Evolutionary conservation across 2,329 filamentous ascomycete species (phyloP).

Genomic region (Epichloe baconii): DNA sequence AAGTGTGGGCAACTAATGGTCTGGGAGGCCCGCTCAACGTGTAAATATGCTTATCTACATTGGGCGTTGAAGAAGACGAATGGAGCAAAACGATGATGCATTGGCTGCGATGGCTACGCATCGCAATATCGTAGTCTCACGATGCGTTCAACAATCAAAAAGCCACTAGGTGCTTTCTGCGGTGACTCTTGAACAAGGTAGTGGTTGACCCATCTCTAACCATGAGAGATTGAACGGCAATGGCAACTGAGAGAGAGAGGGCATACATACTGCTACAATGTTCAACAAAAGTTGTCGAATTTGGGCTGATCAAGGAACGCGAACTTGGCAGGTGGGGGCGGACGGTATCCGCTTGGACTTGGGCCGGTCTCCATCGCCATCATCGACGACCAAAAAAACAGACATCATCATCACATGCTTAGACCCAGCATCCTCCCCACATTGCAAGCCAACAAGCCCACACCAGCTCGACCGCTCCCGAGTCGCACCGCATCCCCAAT

Average conservation of each 20-base stretch:
- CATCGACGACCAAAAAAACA: not conserved
- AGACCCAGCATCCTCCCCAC: not conserved
- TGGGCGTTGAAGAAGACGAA: not conserved
- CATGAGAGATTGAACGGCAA: too few species aligned
- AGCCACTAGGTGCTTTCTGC: too few species aligned
- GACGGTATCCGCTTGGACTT: not conserved
- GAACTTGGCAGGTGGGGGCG: not conserved
- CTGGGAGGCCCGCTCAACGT: not conserved
- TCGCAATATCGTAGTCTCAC: not conserved
- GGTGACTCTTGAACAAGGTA: too few species aligned
- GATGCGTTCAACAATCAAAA: not conserved
- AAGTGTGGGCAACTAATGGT: not conserved
- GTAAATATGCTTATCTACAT: not conserved
- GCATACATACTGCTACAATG: too few species aligned
- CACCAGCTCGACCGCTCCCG: conserved; percentile 1
- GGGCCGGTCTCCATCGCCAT: not conserved
- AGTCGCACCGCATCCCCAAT: not conserved
- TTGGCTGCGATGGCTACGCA: not conserved
- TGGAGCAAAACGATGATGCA: not conserved
- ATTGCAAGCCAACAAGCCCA: not conserved
- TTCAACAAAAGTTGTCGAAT: not conserved
- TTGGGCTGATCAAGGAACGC: not conserved
- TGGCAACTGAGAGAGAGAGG: too few species aligned
- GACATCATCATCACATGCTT: conserved; percentile 19
- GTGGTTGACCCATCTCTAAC: too few species aligned